These are phyloP conservation scores for Stereum hirsutum DNA, from an alignment of 1,284 basidiomycete genomes.

Conservation along the genomic window DNA sequence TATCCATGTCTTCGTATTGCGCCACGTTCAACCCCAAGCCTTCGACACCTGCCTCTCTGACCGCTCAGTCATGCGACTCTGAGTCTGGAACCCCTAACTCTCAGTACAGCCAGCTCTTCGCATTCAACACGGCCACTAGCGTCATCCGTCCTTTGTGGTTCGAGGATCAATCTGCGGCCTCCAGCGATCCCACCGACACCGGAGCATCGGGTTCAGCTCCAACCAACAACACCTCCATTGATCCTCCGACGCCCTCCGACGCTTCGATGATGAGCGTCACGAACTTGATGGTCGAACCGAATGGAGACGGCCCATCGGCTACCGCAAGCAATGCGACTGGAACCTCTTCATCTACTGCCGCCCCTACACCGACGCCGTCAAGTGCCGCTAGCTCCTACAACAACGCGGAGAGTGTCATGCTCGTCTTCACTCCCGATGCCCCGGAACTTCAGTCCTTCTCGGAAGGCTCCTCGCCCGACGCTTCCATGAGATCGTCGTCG, in stretches of 20 bases:
- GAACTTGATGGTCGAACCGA: conserved; percentile 8
- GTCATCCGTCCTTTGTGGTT: conserved; percentile 45
- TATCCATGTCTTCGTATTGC: conserved; percentile 36
- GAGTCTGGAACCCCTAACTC: conserved; percentile 10
- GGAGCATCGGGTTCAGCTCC: not conserved
- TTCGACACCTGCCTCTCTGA: conserved; percentile 34
- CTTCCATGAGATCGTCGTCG: not conserved
- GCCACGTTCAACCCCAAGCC: conserved; percentile 53
- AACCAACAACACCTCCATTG: conserved; percentile 1
- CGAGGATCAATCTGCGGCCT: no score
- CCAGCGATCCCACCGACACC: conserved; percentile 4
- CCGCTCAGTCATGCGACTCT: conserved; percentile 32
- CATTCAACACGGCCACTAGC: conserved; percentile 38
- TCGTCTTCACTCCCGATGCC: conserved; percentile 32
- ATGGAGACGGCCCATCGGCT: conserved; percentile 7
- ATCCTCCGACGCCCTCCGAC: conserved; percentile 6
- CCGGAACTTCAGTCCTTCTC: conserved; percentile 20
- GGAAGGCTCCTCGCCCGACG: conserved; percentile 4
- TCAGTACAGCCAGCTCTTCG: conserved; percentile 49
- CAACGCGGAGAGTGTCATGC: conserved; percentile 30
- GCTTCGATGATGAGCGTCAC: conserved; percentile 5
- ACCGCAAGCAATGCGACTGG: not conserved
- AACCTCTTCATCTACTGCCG: no score
- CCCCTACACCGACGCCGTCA: no score
- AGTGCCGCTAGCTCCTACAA: conserved; percentile 8